Conservation (phyloP, 352 stramenopile genomes). For the Phytophthora kernoviae region DNA sequence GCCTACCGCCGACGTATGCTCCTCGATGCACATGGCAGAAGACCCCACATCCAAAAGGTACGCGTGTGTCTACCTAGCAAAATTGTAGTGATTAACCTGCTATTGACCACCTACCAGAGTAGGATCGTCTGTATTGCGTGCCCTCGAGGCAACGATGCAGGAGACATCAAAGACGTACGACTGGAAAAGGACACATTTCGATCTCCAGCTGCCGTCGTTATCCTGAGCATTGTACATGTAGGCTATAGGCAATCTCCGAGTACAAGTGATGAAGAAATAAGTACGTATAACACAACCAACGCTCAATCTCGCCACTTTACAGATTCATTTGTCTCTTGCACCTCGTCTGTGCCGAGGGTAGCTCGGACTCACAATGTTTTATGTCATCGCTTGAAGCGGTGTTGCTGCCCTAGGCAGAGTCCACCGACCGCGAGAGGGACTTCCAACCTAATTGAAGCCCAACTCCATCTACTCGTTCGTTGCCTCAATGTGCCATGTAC, state of each 20-base stretch:
- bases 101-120: constrained; percentile 13
- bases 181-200: constrained; percentile 27
- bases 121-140: constrained; percentile 52
- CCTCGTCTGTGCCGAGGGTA: constrained; percentile 28
- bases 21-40: constrained; percentile 79
- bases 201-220: constrained; percentile 27
- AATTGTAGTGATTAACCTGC: constrained; percentile 1
- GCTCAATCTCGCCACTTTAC: constrained; percentile 45
- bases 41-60: constrained; percentile 53
- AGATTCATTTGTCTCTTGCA: constrained; percentile 37
- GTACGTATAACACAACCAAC: constrained; percentile 41
- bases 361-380: constrained; percentile 38
- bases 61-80: background rate
- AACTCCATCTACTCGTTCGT: constrained; percentile 35
- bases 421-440: constrained; percentile 25
- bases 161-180: constrained; percentile 18
- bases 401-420: constrained; percentile 33
- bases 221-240: constrained; percentile 5
- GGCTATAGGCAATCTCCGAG: too few species aligned
- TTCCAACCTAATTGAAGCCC: constrained; percentile 23
- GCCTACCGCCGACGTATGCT: constrained; percentile 81
- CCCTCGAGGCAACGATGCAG: constrained; percentile 55
- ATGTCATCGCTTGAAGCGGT: constrained; percentile 30
- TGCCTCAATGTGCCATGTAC: constrained; percentile 27
- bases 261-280: constrained; percentile 30